Conservation (phyloP, 2,329 filamentous ascomycete species). For the Fusarium miscanthi region DNA sequence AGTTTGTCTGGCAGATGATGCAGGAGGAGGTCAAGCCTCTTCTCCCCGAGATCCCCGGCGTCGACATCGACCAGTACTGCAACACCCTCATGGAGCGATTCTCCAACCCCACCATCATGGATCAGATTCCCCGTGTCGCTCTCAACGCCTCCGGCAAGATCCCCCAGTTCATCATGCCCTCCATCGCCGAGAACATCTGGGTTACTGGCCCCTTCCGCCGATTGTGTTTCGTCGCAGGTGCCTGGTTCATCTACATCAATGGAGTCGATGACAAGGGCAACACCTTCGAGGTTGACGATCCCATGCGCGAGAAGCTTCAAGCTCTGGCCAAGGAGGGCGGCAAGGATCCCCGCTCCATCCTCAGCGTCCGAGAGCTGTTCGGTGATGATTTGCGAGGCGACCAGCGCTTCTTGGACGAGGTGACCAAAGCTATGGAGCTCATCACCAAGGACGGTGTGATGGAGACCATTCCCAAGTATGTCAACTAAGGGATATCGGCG, state of each 20-base stretch:
- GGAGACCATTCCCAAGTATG: conserved; percentile 62
- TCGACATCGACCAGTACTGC: conserved; percentile 64
- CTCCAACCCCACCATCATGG: conserved; percentile 67
- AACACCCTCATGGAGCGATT: conserved; percentile 65
- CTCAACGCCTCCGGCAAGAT: conserved; percentile 66
- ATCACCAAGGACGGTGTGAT: conserved; percentile 60
- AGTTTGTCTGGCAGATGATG: conserved; percentile 66
- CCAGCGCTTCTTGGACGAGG: conserved; percentile 59
- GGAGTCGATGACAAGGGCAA: conserved; percentile 62
- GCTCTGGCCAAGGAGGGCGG: conserved; percentile 58
- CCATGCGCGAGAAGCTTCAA: conserved; percentile 60
- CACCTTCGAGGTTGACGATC: conserved; percentile 57
- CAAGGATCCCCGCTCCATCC: conserved; percentile 54
- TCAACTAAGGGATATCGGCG: conserved; percentile 41
- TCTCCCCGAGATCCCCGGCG: conserved; percentile 61
- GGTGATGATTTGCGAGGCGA: conserved; percentile 63
- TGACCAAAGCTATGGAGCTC: conserved; percentile 59
- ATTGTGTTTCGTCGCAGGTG: conserved; percentile 59
- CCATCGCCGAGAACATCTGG: conserved; percentile 60
- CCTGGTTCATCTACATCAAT: conserved; percentile 63
- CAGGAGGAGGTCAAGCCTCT: conserved; percentile 65
- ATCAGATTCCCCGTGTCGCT: conserved; percentile 63
- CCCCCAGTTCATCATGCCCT: conserved; percentile 63
- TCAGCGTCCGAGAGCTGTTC: conserved; percentile 60
- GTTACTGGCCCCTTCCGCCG: conserved; percentile 57